Conservation (phyloP, 2,329 filamentous ascomycete genomes). For the Pyricularia sp. region DNA sequence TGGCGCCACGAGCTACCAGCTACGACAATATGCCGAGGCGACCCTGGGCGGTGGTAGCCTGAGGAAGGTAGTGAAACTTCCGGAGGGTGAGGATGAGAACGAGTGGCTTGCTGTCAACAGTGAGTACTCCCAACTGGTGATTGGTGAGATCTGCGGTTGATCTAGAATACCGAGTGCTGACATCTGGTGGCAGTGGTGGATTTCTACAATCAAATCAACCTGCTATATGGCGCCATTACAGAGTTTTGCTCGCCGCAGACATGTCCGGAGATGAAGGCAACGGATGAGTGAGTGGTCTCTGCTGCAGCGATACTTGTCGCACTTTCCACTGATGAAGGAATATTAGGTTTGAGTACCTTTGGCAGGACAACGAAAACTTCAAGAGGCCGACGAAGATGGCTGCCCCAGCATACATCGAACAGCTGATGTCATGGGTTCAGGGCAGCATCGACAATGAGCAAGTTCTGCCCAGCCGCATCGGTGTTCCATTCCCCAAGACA, state of each 20-base stretch:
- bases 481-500: slow-evolving; percentile 86
- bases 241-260: slow-evolving; percentile 97
- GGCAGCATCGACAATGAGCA: slow-evolving; percentile 89
- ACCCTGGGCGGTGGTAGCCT: slow-evolving; percentile 90
- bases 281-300: slow-evolving; percentile 63
- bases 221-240: slow-evolving; percentile 96
- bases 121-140: slow-evolving; percentile 26
- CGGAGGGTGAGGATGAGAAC: slow-evolving; percentile 93
- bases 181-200: slow-evolving; percentile 64
- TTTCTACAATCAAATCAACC: slow-evolving; percentile 99
- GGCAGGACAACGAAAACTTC: slow-evolving; percentile 91
- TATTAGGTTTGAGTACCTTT: slow-evolving; percentile 86
- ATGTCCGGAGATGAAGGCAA: slow-evolving; percentile 99
- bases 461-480: slow-evolving; percentile 88
- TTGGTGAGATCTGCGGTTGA: background rate
- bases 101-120: slow-evolving; percentile 98
- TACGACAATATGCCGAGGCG: slow-evolving; percentile 95
- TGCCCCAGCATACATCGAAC: slow-evolving; percentile 92
- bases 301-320: background rate
- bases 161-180: slow-evolving; percentile 12
- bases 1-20: slow-evolving; percentile 73
- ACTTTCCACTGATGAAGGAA: background rate
- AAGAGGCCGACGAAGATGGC: slow-evolving; percentile 97
- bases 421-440: slow-evolving; percentile 95
- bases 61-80: slow-evolving; percentile 90